Evolutionary conservation across 495 filamentous ascomycete genomes (phyloP).

Genomic region (Tuber brumale): DNA sequence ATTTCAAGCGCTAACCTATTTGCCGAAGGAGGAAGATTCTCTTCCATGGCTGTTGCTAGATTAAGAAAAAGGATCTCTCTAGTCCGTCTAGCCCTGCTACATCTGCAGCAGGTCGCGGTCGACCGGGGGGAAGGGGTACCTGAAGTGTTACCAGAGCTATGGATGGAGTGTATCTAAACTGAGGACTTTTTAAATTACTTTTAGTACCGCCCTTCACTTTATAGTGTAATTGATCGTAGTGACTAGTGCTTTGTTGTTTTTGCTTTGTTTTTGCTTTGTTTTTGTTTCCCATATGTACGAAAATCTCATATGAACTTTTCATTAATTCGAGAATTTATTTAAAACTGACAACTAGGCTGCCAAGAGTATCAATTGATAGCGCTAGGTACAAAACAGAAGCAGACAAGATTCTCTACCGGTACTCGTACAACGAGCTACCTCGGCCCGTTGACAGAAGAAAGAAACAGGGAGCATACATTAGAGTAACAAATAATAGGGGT

Average conservation of each 20-base stretch:
- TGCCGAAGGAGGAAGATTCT: too few species aligned
- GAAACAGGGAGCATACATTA: not conserved
- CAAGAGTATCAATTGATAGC: not conserved
- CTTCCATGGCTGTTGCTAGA: too few species aligned
- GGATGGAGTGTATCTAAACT: not conserved
- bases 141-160: not conserved
- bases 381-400: not conserved
- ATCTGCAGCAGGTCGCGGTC: not conserved
- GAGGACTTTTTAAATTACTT: not conserved
- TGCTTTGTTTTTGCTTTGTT: too few species aligned
- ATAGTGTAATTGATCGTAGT: not conserved
- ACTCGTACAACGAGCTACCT: not conserved
- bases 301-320: not conserved
- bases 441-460: not conserved
- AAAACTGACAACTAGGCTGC: not conserved
- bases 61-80: not conserved
- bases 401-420: not conserved
- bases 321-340: not conserved
- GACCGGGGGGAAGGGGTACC: not conserved
- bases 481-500: not conserved
- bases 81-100: not conserved
- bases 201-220: not conserved
- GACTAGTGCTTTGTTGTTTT: not conserved
- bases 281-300: not conserved
- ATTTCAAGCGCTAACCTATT: not conserved